Evolutionary conservation across 2,329 filamentous ascomycete species (phyloP).

Genomic region (Colletotrichum higginsianum): DNA sequence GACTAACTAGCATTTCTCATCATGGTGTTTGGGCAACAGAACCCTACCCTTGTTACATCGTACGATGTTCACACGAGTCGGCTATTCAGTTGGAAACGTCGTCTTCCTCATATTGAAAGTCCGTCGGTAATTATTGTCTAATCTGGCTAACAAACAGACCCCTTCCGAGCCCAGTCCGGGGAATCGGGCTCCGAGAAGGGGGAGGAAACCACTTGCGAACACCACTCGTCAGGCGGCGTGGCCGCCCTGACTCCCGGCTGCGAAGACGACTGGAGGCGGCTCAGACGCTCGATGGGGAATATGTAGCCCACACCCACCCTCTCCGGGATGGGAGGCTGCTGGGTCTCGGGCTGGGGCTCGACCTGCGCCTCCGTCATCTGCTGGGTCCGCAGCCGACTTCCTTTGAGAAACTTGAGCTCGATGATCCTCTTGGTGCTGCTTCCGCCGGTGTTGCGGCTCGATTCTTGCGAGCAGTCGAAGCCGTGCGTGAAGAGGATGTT

Average conservation of each 20-base stretch:
- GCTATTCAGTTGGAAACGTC: not conserved
- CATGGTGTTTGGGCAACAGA: too few species aligned
- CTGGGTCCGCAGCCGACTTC: not conserved
- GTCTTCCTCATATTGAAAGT: not conserved
- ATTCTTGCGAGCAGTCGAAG: not conserved
- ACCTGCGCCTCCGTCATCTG: not conserved
- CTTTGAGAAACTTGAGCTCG: not conserved
- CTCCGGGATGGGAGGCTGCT: too few species aligned
- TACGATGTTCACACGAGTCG: not conserved
- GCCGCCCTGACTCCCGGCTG: not conserved
- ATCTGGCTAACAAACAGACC: not conserved
- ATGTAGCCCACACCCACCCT: not conserved
- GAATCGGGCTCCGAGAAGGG: not conserved
- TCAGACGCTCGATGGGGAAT: not conserved
- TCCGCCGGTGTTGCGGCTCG: not conserved
- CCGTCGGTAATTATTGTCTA: not conserved
- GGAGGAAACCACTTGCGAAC: not conserved
- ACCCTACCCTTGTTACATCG: too few species aligned
- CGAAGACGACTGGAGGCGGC: not conserved
- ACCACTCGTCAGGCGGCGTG: not conserved
- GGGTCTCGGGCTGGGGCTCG: not conserved
- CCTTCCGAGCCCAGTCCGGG: not conserved
- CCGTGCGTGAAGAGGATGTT: conserved; percentile 39
- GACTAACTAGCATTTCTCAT: too few species aligned
- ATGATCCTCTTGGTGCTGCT: not conserved